These are phyloP conservation scores for Penicillium psychrosexuale DNA, from an alignment of 2,329 filamentous ascomycete species.

Conservation along the genomic window DNA sequence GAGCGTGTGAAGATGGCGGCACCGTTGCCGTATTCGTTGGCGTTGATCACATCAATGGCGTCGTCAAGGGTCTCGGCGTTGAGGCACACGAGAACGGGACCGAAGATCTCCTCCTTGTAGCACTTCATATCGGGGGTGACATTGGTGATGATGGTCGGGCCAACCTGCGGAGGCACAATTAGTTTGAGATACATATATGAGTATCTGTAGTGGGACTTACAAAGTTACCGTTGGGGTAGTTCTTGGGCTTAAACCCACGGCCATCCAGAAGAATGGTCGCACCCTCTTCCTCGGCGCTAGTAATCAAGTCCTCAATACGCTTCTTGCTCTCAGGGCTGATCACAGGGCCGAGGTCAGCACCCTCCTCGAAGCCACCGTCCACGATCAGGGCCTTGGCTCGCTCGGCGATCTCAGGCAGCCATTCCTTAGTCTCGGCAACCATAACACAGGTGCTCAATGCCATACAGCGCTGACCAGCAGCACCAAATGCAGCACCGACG, in stretches of 20 bases:
- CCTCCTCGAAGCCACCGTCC: constrained; percentile 62
- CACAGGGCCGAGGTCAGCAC: constrained; percentile 62
- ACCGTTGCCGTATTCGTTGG: constrained; percentile 66
- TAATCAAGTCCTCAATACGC: constrained; percentile 61
- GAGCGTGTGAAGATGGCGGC: constrained; percentile 64
- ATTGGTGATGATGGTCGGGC: constrained; percentile 63
- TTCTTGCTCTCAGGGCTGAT: constrained; percentile 63
- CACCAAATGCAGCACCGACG: constrained; percentile 65
- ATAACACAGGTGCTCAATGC: constrained; percentile 63
- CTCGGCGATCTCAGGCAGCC: constrained; percentile 62
- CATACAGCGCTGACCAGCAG: constrained; percentile 68
- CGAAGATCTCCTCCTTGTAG: constrained; percentile 66
- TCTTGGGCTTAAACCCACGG: constrained; percentile 58
- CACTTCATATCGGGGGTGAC: constrained; percentile 64
- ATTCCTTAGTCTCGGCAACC: constrained; percentile 63
- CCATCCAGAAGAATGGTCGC: constrained; percentile 63
- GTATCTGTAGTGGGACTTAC: constrained; percentile 40
- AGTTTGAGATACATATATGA: background rate
- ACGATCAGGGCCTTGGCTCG: constrained; percentile 59
- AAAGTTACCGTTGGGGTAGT: constrained; percentile 66
- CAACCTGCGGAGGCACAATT: constrained; percentile 44
- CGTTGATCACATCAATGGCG: constrained; percentile 62
- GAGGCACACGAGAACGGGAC: constrained; percentile 62
- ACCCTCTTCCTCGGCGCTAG: constrained; percentile 60
- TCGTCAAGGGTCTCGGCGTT: constrained; percentile 60